phyloP scores from a whole-genome alignment of 2,329 filamentous ascomycete genomes.

The Colletotrichum cuscutae region DNA sequence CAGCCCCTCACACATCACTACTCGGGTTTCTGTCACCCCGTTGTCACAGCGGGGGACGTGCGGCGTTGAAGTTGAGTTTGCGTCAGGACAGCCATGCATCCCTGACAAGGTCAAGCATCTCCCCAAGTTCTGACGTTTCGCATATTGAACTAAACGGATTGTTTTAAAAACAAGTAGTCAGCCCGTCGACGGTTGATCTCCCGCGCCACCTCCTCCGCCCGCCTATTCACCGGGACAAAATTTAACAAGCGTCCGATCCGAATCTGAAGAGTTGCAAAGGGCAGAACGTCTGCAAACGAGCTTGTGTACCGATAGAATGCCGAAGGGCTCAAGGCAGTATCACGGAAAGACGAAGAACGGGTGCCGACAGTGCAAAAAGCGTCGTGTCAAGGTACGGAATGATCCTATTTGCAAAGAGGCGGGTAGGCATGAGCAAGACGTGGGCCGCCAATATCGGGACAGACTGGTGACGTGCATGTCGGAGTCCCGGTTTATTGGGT shows the following conservation, averaged over 20 bases:
- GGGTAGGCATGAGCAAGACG: neutral
- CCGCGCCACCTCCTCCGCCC: neutral
- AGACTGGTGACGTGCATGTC: neutral
- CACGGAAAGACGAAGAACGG: conserved; percentile 36
- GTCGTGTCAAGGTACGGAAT: conserved; percentile 33
- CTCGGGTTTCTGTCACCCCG: conserved; percentile 26
- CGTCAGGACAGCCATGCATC: conserved; percentile 29
- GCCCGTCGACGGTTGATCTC: neutral
- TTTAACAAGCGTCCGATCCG: conserved; percentile 5
- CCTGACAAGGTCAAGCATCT: conserved; percentile 25
- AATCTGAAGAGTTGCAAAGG: neutral
- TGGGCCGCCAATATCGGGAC: neutral
- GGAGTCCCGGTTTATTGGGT: neutral
- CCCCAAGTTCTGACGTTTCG: conserved; percentile 19
- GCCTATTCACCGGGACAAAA: neutral
- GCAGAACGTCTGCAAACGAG: neutral
- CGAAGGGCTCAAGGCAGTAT: conserved; percentile 34
- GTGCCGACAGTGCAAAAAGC: conserved; percentile 35
- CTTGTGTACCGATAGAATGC: conserved; percentile 18
- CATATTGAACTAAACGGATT: conserved; percentile 4
- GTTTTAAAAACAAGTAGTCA: conserved; percentile 21
- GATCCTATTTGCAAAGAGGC: neutral
- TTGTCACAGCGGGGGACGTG: conserved; percentile 34
- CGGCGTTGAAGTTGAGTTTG: conserved; percentile 29
- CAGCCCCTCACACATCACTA: conserved; percentile 6